Base-by-base conservation (phyloP, 176 grass and related monocot genomes). In the Bromus sterilis region DNA sequence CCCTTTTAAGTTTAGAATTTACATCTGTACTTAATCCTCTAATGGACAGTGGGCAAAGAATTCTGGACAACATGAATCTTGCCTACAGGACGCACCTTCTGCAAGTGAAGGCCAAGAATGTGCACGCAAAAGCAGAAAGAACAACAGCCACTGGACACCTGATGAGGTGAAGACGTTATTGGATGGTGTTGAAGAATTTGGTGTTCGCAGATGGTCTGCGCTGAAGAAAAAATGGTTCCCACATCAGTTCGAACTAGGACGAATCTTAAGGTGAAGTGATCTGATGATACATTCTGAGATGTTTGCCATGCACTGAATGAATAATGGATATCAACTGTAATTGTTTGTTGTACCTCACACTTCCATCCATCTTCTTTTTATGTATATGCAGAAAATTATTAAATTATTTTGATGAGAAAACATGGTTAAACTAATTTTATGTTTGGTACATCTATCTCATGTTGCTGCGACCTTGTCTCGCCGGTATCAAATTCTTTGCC, bases 141-240 rank as follows among this genome's bases (percentile, higher is more conserved):
- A 86, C 43, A 86, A 86, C 18, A 9, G 26, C 25, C 77, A 8
- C 20, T 80, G 84, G 84, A 80, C 68, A 20, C 18, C 2, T 0
- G 0, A 80, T 42, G 84, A 86, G 64, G 77, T 86, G 43, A 60
- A 62, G 34, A 9, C 0, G 55, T 43, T 86, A 1, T 33, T 80
- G 15, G 1, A 53, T 9, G 77, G 68, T 74, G 4, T 86, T 32
- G 53, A 59, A 23, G 8, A 74, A 25, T 80, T 43, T 8, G 33
- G 68, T 1, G 35, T 80, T 32, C 77, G 77, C 56, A 25, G 0
- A 33, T 86, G 84, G 84, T 33, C 20, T 5, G 7, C 25, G 13
- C 0, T 86, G 68, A 80, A 80, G 25, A 9, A 35, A 18, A 4
- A 66, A 35, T 11, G 35, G 31, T 66, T 66, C 35, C 20, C 32